Evolutionary conservation across 352 stramenopile genomes (phyloP).

Genomic region (Pythium phragmiticola): DNA sequence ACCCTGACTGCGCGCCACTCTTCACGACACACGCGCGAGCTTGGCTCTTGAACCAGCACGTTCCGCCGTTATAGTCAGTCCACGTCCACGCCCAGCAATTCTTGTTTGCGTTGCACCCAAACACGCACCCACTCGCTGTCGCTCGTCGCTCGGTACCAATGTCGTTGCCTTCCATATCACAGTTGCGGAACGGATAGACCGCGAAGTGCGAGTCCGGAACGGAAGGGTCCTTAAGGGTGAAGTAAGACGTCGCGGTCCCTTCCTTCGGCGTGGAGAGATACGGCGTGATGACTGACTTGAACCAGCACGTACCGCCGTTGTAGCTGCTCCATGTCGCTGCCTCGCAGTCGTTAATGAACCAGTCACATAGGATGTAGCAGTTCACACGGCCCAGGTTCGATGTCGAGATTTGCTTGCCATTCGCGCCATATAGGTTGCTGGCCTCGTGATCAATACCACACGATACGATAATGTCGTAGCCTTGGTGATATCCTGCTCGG

Average conservation of each 20-base stretch:
- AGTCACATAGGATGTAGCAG: conserved; percentile 5
- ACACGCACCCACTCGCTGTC: background rate
- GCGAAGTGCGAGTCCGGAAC: background rate
- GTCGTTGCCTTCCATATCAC: conserved; percentile 10
- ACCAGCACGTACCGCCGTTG: conserved; percentile 50
- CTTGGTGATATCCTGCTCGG: background rate
- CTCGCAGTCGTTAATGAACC: background rate
- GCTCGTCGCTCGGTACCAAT: conserved; percentile 1
- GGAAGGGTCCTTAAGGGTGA: background rate
- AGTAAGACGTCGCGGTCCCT: background rate
- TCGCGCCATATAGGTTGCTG: background rate
- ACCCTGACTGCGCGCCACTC: background rate
- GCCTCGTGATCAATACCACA: conserved; percentile 8
- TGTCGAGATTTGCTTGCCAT: background rate
- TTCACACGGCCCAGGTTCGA: background rate
- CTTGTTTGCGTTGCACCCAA: background rate
- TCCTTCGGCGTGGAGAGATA: background rate
- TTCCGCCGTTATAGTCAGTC: conserved; percentile 50
- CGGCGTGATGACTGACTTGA: conserved; percentile 29
- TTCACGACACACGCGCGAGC: background rate
- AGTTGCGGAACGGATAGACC: background rate
- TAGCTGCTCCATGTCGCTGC: conserved; percentile 38
- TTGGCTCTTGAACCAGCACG: conserved; percentile 54
- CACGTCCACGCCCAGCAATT: conserved; percentile 26
- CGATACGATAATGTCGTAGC: conserved; percentile 6